Base-by-base conservation (phyloP, 2,329 filamentous ascomycete species). In the Exophiala sideris region DNA sequence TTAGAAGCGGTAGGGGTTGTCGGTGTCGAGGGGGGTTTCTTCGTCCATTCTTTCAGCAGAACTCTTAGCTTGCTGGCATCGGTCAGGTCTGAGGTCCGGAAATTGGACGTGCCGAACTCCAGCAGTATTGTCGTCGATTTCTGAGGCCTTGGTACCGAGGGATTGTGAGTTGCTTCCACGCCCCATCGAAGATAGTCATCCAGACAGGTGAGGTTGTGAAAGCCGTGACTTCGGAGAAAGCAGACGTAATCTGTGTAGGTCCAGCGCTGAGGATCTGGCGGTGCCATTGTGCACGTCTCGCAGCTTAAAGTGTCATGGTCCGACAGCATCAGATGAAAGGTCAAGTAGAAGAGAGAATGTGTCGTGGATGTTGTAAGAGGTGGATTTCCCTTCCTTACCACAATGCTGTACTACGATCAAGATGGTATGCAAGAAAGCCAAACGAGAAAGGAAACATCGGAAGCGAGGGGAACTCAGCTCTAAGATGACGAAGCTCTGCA, bases 171-270 rank as follows among this genome's bases (percentile, higher is more conserved):
- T 5, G 53, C 54, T 14, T 59, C 48, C 8, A 59, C 34, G 24
- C 59, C 59, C 59, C 59, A 61, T 36, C 54, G 54, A 33, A 61
- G 57, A 44, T 50, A 61, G 33, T 57, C 59, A 44, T 61, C 57
- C 16, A 61, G 48, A 18, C 51, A 50, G 32, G 53, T 49, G 32
- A 61, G 57, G 44, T 61, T 61, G 50, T 59, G 59, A 54, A 59
- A 61, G 7, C 59, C 59, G 52, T 61, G 59, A n/a, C 56, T 57
- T 12, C 57, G 48, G 3, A 61, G 33, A 35, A 61, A 61, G 46
- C 59, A 61, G 16, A 59, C 59, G 38, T 61, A 61, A 45, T 61
- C 59, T 34, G 59, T 59, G 44, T 57, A 61, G 8, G 59, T 61
- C 59, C 59, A 61, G 18, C 49, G 57, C 29, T 54, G 50, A 16